phyloP scores from a whole-genome alignment of 495 filamentous ascomycete genomes.

The Lasiosphaeriaceae sp. region DNA sequence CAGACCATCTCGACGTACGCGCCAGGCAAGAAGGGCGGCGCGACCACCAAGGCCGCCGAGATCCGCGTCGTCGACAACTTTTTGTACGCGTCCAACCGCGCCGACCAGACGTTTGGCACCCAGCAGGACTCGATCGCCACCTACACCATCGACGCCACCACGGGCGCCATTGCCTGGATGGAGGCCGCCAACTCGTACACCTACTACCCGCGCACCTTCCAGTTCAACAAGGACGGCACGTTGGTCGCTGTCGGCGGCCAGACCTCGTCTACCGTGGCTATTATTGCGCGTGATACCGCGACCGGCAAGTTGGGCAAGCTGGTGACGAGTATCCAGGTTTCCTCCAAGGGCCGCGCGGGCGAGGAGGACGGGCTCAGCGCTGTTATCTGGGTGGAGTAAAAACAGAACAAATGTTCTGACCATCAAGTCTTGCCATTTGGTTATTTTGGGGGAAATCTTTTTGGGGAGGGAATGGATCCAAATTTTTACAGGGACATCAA shows the following conservation, averaged over 20 bases:
- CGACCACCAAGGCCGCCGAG: slow-evolving; percentile 42
- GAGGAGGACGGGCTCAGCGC: slow-evolving; percentile 44
- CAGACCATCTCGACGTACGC: slow-evolving; percentile 39
- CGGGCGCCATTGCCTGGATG: slow-evolving; percentile 33
- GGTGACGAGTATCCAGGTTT: slow-evolving; percentile 39
- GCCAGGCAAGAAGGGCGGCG: slow-evolving; percentile 27
- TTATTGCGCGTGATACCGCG: slow-evolving; percentile 51
- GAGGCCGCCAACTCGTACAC: slow-evolving; percentile 40
- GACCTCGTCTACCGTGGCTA: slow-evolving; percentile 56
- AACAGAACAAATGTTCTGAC: no score
- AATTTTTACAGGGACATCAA: no score
- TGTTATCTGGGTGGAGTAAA: slow-evolving; percentile 43
- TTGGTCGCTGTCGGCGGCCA: slow-evolving; percentile 64
- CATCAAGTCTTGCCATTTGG: no score
- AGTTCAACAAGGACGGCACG: slow-evolving; percentile 57
- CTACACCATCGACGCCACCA: slow-evolving; percentile 29
- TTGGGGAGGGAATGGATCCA: no score
- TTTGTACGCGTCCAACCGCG: slow-evolving; percentile 41
- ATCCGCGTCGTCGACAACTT: slow-evolving; percentile 38
- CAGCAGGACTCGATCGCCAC: slow-evolving; percentile 39
- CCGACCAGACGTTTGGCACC: slow-evolving; percentile 39
- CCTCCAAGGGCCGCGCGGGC: slow-evolving; percentile 34
- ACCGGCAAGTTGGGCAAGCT: slow-evolving; percentile 54
- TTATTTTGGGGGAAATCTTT: no score
- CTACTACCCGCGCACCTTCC: slow-evolving; percentile 55